phyloP scores from a whole-genome alignment of 1,284 basidiomycete species.

The Puccinia horiana region DNA sequence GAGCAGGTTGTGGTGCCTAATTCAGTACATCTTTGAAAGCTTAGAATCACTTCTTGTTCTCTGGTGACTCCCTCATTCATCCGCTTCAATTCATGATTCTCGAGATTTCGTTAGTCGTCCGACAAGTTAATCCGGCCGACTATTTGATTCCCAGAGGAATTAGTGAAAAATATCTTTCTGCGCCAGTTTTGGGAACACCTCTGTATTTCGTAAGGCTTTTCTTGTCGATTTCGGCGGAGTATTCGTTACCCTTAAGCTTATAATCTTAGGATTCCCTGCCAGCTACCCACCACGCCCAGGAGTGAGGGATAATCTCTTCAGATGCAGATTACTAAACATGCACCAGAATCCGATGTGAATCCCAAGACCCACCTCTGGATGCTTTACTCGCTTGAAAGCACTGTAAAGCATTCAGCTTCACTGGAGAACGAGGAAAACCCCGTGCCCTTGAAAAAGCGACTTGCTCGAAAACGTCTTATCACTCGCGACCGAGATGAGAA shows the following conservation, averaged over 20 bases:
- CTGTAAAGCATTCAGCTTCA: background rate
- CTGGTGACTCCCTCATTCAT: background rate
- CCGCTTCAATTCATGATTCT: background rate
- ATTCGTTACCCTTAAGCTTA: background rate
- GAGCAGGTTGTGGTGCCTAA: background rate
- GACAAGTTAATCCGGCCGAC: background rate
- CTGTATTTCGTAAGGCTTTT: background rate
- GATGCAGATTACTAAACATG: background rate
- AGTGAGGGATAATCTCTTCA: background rate
- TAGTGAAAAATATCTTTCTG: background rate
- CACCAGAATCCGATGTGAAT: background rate
- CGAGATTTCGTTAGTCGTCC: background rate
- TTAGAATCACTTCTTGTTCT: background rate
- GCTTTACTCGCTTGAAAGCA: background rate
- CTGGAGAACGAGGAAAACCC: background rate
- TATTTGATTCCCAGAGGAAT: background rate
- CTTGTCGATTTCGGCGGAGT: background rate
- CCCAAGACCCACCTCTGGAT: background rate
- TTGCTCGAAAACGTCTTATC: background rate
- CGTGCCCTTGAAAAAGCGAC: background rate
- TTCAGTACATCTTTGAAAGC: background rate
- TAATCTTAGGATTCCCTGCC: background rate
- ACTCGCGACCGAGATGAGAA: background rate
- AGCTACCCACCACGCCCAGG: background rate
- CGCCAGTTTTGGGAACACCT: background rate